Evolutionary conservation across 495 filamentous ascomycete species (phyloP), one percentile per base, ranked within the genome.

Genomic region (Barbatosphaeria neglecta): DNA sequence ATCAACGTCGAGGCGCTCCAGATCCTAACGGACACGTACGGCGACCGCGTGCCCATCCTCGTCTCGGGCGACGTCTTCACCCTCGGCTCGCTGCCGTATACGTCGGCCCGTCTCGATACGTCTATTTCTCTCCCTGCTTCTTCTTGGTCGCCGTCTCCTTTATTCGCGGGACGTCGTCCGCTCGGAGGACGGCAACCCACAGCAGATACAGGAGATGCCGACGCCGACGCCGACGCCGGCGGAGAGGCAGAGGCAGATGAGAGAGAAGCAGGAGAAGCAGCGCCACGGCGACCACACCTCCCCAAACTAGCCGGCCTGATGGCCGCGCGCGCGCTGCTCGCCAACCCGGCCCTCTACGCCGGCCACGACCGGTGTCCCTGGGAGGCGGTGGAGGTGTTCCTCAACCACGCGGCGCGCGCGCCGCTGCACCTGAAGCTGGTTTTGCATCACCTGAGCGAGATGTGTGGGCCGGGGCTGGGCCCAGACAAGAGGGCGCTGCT

Each of bases 11-110:
- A 76, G 37, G 76, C 79, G 0, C 72, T 85, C n/a, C 62, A 66
- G 39, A 28, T 77, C 3, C 60, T 82, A 0, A 72, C 71, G 6
- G 61, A 67, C 11, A 65, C 61, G 39, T 69, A 67, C 31, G 65
- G 67, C 24, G 43, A 54, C 37, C 60, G 59, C 10, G 64, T 82
- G 1, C 80, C 80, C 1, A 62, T 80, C 25, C 58, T 83, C 16
- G 66, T 77, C 0, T 83, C 82, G 22, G 80, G 81, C 5, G 80
- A 83, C 54, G 71, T 81, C 9, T 82, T 80, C 48, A 61, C 71
- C 6, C 58, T 76, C 15, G 55, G 57, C 40, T 33, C 63, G 23
- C 60, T 74, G 9, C 70, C 69, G 4, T 73, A 66, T 37, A 61
- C 66, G 16, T 66, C 69, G 13, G 62, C n/a, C n/a, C n/a, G n/a